phyloP scores from a whole-genome alignment of 2,329 filamentous ascomycete genomes.

The Dendrostoma leiphaemia region DNA sequence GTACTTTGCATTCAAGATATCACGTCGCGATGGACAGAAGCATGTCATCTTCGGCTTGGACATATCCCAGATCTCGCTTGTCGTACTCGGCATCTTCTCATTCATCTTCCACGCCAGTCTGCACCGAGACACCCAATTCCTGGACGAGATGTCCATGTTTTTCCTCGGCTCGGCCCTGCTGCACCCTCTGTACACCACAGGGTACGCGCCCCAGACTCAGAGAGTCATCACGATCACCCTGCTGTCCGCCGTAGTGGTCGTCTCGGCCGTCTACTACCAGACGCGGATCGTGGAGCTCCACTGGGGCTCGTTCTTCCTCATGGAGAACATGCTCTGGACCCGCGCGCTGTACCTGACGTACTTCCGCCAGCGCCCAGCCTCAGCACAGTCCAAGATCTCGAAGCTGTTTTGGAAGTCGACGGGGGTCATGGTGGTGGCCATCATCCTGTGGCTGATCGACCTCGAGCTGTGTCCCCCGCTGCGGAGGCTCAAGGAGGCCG shows the following conservation, averaged over 20 bases:
- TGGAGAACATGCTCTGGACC: conserved; percentile 31
- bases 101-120: conserved; percentile 44
- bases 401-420: conserved; percentile 28
- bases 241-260: conserved; percentile 37
- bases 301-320: conserved; percentile 33
- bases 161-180: conserved; percentile 50
- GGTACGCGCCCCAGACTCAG: conserved; percentile 35
- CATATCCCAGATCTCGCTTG: conserved; percentile 39
- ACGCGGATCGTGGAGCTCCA: conserved; percentile 43
- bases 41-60: conserved; percentile 32
- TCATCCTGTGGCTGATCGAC: conserved; percentile 57
- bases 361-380: conserved; percentile 27
- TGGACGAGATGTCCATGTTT: conserved; percentile 60
- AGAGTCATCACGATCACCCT: conserved; percentile 35
- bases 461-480: conserved; percentile 49
- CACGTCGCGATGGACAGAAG: conserved; percentile 34
- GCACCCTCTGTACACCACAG: conserved; percentile 45
- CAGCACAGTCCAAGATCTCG: conserved; percentile 24
- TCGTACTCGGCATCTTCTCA: conserved; percentile 41
- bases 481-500: conserved; percentile 37
- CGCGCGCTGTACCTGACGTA: conserved; percentile 35
- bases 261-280: conserved; percentile 41
- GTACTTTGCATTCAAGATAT: conserved; percentile 7
- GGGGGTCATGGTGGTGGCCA: conserved; percentile 40
- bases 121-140: conserved; percentile 41